These are phyloP conservation scores for Auricularia auricula-judae DNA, from an alignment of 768 basidiomycete species.

Conservation along the genomic window DNA sequence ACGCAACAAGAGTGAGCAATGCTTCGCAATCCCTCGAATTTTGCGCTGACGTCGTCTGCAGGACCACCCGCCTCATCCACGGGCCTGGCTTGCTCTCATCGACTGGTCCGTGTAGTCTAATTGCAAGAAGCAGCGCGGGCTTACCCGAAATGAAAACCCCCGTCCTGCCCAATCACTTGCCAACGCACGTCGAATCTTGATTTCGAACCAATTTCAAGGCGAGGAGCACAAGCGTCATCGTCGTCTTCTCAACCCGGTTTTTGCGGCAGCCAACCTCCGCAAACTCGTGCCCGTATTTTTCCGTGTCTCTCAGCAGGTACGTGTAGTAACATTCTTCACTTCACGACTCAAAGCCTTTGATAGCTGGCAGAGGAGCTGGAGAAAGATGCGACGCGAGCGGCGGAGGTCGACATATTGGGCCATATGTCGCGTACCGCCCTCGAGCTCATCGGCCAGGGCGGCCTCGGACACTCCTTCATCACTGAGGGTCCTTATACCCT, in stretches of 20 bases:
- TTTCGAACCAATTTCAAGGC: neutral
- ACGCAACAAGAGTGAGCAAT: neutral
- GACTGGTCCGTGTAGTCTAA: neutral
- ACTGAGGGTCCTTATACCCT: neutral
- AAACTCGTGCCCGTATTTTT: slow-evolving; percentile 3
- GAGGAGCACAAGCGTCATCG: slow-evolving; percentile 2
- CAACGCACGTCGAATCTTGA: neutral
- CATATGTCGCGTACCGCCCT: neutral
- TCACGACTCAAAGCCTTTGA: too few relatives aligned
- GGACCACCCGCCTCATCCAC: neutral
- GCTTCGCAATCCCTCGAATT: too few relatives aligned
- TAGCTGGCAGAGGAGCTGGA: neutral
- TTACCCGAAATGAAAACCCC: neutral
- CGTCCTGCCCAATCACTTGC: too few relatives aligned
- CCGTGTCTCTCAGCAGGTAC: slow-evolving; percentile 1
- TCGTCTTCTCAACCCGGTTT: slow-evolving; percentile 3
- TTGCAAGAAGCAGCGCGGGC: neutral
- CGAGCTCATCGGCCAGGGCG: neutral
- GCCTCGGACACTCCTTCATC: neutral
- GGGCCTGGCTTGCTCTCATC: neutral
- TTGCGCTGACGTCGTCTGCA: neutral
- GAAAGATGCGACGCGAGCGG: neutral
- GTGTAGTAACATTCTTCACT: neutral
- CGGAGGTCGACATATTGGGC: neutral
- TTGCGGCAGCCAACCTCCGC: neutral